Evolutionary conservation across 2,329 filamentous ascomycete genomes (phyloP), one percentile per base, ranked within the genome.

Genomic region (Trichophyton schoenleinii): DNA sequence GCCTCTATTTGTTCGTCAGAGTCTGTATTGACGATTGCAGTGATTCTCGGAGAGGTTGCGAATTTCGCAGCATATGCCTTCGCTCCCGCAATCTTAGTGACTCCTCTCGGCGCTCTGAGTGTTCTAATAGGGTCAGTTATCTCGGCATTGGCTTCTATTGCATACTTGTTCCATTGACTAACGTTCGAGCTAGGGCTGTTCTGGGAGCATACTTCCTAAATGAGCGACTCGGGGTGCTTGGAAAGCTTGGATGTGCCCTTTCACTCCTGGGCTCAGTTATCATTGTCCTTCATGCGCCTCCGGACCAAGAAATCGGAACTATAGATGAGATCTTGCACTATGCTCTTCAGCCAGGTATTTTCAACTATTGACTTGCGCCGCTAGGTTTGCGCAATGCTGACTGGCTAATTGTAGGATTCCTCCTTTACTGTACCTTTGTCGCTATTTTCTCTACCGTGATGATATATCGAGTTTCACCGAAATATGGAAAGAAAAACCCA

Each of bases 31-130:
- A 68, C 60, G 57, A 38, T 57, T 38, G 3, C 63, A 95, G 90
- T 99, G 83, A 88, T 91, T 63, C 77, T 95, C 52, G 94, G 94
- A 71, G 94, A 99, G 77, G 79, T 96, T 62, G 95, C 91, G 77
- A 99, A 99, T 75, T 99, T 99, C 73, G 91, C 91, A 58, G 94
- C 94, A 64, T 99, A 99, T 73, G 94, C 94, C 6, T 99, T 97
- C 76, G 94, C 94, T 66, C 94, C 94, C 46, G 95, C 94, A n/a
- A 99, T 99, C 75, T 82, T 99, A 60, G 94, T 99, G 46, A 99
- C 94, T 3, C 94, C 94, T 28, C 80, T 99, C 25, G 94, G 94
- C 64, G 94, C 94, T 61, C 81, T 99, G 64, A 94, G 89, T 71
- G 95, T 99, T 62, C 80, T 99, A 66, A 96, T 99, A 70, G 94